Evolutionary conservation across 352 stramenopile genomes (phyloP), one percentile per base, ranked within the genome.

Genomic region (Thraustotheca clavata): DNA sequence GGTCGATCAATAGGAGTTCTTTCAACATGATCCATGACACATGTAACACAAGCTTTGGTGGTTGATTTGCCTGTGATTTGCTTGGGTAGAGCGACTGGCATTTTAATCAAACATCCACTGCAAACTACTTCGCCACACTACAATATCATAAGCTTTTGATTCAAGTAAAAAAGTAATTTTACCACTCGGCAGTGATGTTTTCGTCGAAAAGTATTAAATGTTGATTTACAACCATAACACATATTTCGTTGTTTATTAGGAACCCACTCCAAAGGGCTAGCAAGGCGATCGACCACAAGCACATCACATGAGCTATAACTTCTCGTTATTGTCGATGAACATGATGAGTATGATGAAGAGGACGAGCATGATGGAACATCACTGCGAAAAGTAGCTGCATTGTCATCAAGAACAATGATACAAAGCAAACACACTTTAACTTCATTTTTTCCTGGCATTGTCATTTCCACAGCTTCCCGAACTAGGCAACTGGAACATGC

Each of bases 401-500:
- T 24, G 24, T 52, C 43, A 9, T 52, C 43, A 1, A 52, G 43
- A 9, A 52, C 43, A 12, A 22, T 62, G 18, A 49, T 62, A 16
- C 52, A 62, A 12, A 48, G 52, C 8, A 27, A 11, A 27, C 29
- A 52, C 14, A 52, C 43, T 18, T 52, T 52, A 31, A 52, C 43
- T 24, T 52, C 43, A 31, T 52, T 52, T 52, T 3, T 52, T 2
- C 43, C 43, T 24, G 43, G 43, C 11, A 52, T 24, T 18, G 43
- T 52, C 43, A 52, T 52, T 31, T 52, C 43, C 24, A 52, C 43
- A 7, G 43, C 43, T 9, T 52, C 43, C 12, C 43, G 43, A 18
- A 52, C 43, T 35, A 52, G 43, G 52, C 85, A 94, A 71, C 92
- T 91, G 40, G 81, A 82, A 52, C 85, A 94, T 31, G 90, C 80